Base-by-base conservation (phyloP, 1,284 basidiomycete species). In the Gomphus sp. region DNA sequence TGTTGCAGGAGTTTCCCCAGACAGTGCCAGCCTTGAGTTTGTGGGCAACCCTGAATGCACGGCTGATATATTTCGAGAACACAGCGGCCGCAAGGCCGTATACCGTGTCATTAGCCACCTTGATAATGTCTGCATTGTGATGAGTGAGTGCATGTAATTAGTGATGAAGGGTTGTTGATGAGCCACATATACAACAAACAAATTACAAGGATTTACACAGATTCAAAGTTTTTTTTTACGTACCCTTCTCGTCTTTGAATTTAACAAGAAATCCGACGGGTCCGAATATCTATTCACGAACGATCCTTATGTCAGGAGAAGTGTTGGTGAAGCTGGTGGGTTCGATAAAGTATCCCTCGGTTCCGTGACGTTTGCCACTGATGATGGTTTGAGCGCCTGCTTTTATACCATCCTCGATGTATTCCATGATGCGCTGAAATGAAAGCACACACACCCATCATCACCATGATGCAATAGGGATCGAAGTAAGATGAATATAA, bases 211-310 rank as follows among this genome's bases (percentile, higher is more conserved):
- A 1, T 22, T 22, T 22, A 22, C 22, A 22, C 22, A 22, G 41
- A 22, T 22, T 22, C 22, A 22, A 22, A 22, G 22, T 22, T 22
- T 22, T 1, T 22, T 22, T 22, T 55, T 66, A 1, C 63, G 66
- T 68, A 63, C 64, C 78, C 37, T 72, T 75, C 64, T 86, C 84
- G 57, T 83, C 77, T 63, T 81, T 74, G 71, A 91, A 91, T 71
- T 86, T 87, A 72, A 86, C 80, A 12, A 91, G 73, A 36, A 87
- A 86, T 59, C 81, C 81, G 53, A 91, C 87, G 49, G 93, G 93
- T 6, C 91, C 93, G 67, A 94, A 93, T 69, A 95, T 93, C 74
- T 97, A 94, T 74, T 97, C 94, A 67, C 80, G 74, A 62, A 91
- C 87, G 68, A 98, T 96, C 74, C 82, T 86, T 89, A 94, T 93